Evolutionary conservation across 495 filamentous ascomycete genomes (phyloP).

Genomic region (Rusavskia elegans): DNA sequence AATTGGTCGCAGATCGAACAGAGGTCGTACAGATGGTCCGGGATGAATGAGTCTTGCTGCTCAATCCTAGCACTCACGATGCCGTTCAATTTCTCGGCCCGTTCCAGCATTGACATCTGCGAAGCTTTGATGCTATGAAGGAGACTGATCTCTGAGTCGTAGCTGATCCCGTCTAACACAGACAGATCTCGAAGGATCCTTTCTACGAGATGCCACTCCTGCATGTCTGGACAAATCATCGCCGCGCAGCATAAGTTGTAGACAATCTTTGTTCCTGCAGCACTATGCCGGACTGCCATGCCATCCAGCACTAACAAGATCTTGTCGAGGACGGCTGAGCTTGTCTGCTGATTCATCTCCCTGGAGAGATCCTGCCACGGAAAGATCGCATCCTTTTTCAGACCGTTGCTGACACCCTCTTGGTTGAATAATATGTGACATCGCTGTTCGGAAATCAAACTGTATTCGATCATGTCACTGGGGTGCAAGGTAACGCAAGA

Average conservation of each 20-base stretch:
- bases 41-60: neutral
- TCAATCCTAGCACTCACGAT: neutral
- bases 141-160: neutral
- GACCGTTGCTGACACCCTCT: conserved; percentile 11
- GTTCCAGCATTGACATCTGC: neutral
- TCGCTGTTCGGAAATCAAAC: conserved; percentile 22
- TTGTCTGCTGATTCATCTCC: neutral
- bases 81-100: neutral
- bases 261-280: neutral
- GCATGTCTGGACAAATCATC: neutral
- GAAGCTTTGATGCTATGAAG: neutral
- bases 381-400: conserved; percentile 10
- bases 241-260: neutral
- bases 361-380: conserved; percentile 3
- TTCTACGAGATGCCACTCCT: neutral
- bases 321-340: neutral
- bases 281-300: neutral
- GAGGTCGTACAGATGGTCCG: neutral
- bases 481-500: conserved; percentile 31
- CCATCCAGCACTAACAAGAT: neutral
- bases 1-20: conserved; percentile 6
- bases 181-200: neutral
- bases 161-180: neutral
- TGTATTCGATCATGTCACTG: conserved; percentile 37
- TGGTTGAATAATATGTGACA: conserved; percentile 22